Evolutionary conservation across 2,329 filamentous ascomycete genomes (phyloP), one percentile per base, ranked within the genome.

Genomic region (Talaromyces atroroseus): DNA sequence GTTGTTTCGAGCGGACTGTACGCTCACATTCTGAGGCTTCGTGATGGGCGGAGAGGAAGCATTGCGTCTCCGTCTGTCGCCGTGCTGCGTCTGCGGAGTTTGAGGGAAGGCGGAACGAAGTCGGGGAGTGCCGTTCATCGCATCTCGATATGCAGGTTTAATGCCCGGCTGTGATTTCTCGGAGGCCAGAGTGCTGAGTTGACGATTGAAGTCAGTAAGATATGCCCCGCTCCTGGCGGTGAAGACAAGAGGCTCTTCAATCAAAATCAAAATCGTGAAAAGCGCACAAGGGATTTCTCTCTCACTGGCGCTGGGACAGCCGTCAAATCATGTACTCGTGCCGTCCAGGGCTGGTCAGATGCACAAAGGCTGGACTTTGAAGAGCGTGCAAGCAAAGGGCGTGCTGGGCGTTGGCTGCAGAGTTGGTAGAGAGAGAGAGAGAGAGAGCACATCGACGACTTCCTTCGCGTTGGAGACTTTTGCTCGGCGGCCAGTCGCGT

Each of bases 41-140:
- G 56, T 40, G 60, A 64, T 23, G 63, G 58, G 32, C 62, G 65
- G 49, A 63, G 68, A 59, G 64, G 67, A 58, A 64, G 23, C 66
- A 52, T 62, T 50, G 24, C 40, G 56, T 46, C 46, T 20, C 12
- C 16, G 47, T 49, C 45, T 23, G 21, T 45, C 36, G 16, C 36
- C 36, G 32, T 70, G 74, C 61, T 71, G 67, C 64, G 77, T 77
- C 65, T 78, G 80, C 67, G 89, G 89, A 64, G 89, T 92, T 68
- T 84, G 79, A 71, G 90, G 90, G 70, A 86, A 94, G 68, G 87
- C 88, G 80, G 88, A 90, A 78, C 87, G 84, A 78, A 90, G 80
- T 77, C 86, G 87, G 75, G 87, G 89, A 78, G 89, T 94, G 74
- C 80, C 82, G 82, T 84, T 89, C 90, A 92, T 92, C 76, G 84